Percentiles rank a stretch among this genome's conserved stretches.
phyloP scores from a whole-genome alignment of 805 yeast genomes.

The Saturnispora silvae region DNA sequence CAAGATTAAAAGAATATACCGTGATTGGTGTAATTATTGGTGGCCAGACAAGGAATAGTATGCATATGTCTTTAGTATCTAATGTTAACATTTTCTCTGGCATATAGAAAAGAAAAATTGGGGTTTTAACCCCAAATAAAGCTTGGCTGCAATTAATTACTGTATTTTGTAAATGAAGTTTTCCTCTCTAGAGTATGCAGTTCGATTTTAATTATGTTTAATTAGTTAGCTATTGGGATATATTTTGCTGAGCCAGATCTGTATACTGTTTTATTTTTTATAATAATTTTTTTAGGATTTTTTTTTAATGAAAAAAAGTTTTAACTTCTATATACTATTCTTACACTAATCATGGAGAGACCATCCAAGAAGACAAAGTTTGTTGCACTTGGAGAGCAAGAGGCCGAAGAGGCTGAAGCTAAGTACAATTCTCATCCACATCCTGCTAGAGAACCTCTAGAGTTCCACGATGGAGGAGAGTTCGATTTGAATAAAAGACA shows the following conservation, averaged over 20 bases:
- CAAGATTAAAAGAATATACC: neutral
- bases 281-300: slow-evolving; percentile 1
- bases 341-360: slow-evolving; percentile 25
- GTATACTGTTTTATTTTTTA: neutral
- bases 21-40: neutral
- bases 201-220: no score
- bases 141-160: no score
- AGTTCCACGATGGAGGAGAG: slow-evolving; percentile 58
- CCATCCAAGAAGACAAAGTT: slow-evolving; percentile 44
- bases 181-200: no score
- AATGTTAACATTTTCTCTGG: no score
- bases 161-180: no score
- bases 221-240: no score
- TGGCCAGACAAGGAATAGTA: neutral
- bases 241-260: neutral
- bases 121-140: no score
- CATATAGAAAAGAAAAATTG: no score
- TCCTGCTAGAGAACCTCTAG: slow-evolving; percentile 25
- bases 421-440: slow-evolving; percentile 37
- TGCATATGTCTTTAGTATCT: neutral
- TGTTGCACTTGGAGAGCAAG: slow-evolving; percentile 56
- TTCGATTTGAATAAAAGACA: slow-evolving; percentile 46
- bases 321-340: neutral
- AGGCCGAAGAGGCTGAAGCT: slow-evolving; percentile 48
- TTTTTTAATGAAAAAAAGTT: neutral